Evolutionary conservation across 106 monocot genomes (phyloP), one percentile per base, ranked within the genome.

Genomic region (Dendrobium chrysotoxum): DNA sequence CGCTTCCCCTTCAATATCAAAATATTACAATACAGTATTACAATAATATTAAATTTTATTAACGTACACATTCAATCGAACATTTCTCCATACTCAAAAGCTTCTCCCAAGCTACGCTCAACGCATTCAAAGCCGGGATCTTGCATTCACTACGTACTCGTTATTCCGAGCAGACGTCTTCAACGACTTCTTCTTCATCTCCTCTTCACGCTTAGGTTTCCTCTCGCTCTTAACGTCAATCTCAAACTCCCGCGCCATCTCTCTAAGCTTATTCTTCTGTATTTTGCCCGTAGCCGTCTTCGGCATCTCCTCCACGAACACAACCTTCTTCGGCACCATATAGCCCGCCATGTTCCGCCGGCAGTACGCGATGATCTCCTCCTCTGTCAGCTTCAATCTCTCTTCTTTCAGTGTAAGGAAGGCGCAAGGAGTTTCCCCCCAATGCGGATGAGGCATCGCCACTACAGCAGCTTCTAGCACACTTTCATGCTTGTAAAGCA

Each of bases 361-460:
- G 80, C 92, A 95, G 80, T 86, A 73, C 23, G 46, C 28, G 0
- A 91, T 53, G 46, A 95, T 72, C 11, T 91, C 88, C 42, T 79
- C 84, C 77, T 88, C 95, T 53, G 25, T 64, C 4, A 45, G 2
- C 53, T 35, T 21, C 46, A 46, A 13, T 50, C 50, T 13, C 13
- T 50, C 50, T 13, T 3, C 13, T 50, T 50, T 50, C 3, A 50
- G 11, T 2, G 50, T 50, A 50, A 50, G 2, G 61, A 98, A 94
- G 7, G 94, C 97, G 75, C 97, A 98, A 0, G 97, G 97, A 4
- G 88, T 85, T 78, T 93, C 96, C 17, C 94, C 96, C 94, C 96
- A 94, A 7, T 45, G 53, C 4, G 80, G 81, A 53, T 94, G 94
- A 25, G 92, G 94, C 93, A 94, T 93, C 39, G 90, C 96, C 78